Percentiles rank a stretch among this genome's conserved stretches.
These are phyloP conservation scores for Colletotrichum scovillei DNA, from an alignment of 2,329 filamentous ascomycete genomes.

Conservation along the genomic window DNA sequence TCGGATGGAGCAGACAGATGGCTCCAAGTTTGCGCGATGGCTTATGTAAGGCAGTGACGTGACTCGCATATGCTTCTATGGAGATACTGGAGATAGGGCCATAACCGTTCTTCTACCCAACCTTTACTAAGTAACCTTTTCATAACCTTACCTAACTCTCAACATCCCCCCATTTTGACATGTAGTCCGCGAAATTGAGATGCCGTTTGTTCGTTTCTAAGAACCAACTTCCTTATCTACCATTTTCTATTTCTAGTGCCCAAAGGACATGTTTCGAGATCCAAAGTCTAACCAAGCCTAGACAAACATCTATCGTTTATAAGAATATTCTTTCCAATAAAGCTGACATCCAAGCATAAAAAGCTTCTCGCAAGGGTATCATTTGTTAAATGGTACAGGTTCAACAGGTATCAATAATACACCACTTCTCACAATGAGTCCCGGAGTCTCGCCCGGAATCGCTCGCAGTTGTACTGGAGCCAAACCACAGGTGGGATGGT, in stretches of 20 bases:
- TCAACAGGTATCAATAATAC: not conserved
- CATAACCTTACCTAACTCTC: not conserved
- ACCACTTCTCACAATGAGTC: not conserved
- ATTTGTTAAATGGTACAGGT: not conserved
- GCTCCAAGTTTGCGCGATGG: not conserved
- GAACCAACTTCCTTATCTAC: not conserved
- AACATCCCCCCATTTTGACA: not conserved
- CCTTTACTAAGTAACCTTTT: no score
- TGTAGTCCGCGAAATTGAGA: not conserved
- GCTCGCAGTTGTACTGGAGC: slow-evolving; percentile 18
- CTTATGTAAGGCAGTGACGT: slow-evolving; percentile 18
- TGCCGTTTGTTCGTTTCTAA: not conserved
- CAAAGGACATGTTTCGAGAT: not conserved
- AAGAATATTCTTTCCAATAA: not conserved
- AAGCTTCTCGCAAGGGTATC: not conserved
- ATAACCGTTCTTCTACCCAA: not conserved
- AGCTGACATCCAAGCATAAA: not conserved
- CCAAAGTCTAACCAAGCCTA: no score
- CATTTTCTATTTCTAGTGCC: not conserved
- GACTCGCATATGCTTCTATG: not conserved
- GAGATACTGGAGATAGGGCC: not conserved
- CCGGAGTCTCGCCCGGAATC: not conserved
- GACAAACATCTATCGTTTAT: no score
- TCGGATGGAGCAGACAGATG: slow-evolving; percentile 15
- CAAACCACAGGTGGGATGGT: slow-evolving; percentile 11